A percentile compares a stretch with the other conserved stretches of the same genome.
These are phyloP conservation scores for Podila minutissima DNA, from an alignment of 192 early-diverging fungal species.

Conservation along the genomic window DNA sequence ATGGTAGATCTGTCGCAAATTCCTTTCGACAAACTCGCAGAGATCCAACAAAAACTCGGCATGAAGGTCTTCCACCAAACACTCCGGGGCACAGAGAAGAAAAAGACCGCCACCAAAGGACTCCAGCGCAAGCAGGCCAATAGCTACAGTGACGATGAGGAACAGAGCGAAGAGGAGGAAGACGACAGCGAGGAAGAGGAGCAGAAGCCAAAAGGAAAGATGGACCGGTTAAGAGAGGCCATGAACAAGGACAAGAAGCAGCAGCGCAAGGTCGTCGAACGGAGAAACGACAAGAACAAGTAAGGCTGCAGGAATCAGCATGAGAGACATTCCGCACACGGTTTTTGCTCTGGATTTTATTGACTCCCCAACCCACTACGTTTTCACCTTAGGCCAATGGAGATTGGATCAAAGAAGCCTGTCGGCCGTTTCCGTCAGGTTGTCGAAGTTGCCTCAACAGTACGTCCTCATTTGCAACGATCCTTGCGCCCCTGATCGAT, in stretches of 20 bases:
- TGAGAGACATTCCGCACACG: no score
- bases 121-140: slow-evolving; percentile 41
- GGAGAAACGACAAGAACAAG: slow-evolving; percentile 56
- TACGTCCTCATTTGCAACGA: slow-evolving; percentile 33
- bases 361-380: slow-evolving; percentile 4
- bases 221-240: slow-evolving; percentile 44
- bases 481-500: background rate
- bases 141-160: slow-evolving; percentile 28
- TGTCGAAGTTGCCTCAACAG: slow-evolving; percentile 64
- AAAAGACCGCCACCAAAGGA: slow-evolving; percentile 31
- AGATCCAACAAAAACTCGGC: slow-evolving; percentile 79
- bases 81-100: slow-evolving; percentile 46
- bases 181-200: slow-evolving; percentile 30
- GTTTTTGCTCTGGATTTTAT: no score
- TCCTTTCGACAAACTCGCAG: slow-evolving; percentile 82
- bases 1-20: slow-evolving; percentile 72
- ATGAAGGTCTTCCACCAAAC: slow-evolving; percentile 69
- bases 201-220: slow-evolving; percentile 35
- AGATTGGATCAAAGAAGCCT: slow-evolving; percentile 79
- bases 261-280: slow-evolving; percentile 50
- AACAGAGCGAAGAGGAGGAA: slow-evolving; percentile 39
- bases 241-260: slow-evolving; percentile 54
- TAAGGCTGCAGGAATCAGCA: background rate
- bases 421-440: slow-evolving; percentile 79
- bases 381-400: slow-evolving; percentile 70